phyloP scores from a whole-genome alignment of 1,284 basidiomycete species.

The Trametes hirsuta region DNA sequence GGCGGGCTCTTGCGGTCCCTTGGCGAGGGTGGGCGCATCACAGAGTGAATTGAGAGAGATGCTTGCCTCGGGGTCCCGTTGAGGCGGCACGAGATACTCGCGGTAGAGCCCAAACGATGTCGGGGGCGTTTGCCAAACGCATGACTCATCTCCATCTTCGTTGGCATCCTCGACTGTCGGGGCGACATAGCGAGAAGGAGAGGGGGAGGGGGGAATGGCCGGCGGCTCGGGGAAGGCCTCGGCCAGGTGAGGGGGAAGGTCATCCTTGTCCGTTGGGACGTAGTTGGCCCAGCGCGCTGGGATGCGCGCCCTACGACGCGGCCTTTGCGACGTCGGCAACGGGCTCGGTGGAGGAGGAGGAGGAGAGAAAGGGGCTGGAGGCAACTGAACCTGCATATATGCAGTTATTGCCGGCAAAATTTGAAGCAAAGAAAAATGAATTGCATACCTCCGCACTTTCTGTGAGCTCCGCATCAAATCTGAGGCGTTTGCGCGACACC shows the following conservation, averaged over 20 bases:
- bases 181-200: background rate
- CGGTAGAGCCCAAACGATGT: slow-evolving; percentile 4
- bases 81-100: background rate
- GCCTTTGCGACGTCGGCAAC: no score
- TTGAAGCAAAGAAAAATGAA: no score
- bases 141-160: background rate
- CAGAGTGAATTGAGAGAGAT: background rate
- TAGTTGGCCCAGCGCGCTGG: background rate
- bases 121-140: background rate
- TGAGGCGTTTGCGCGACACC: no score
- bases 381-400: no score
- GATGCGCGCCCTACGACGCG: background rate
- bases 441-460: no score
- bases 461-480: no score
- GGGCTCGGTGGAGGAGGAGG: background rate
- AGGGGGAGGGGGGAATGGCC: no score
- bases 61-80: background rate
- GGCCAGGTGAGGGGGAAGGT: background rate
- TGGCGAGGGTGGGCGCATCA: background rate
- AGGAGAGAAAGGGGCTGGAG: no score
- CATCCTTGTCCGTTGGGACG: background rate
- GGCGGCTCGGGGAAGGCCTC: no score
- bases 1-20: background rate
- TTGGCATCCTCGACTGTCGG: background rate
- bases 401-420: no score